Conservation (phyloP, 2,329 filamentous ascomycete genomes). For the Metarhizium sp. region DNA sequence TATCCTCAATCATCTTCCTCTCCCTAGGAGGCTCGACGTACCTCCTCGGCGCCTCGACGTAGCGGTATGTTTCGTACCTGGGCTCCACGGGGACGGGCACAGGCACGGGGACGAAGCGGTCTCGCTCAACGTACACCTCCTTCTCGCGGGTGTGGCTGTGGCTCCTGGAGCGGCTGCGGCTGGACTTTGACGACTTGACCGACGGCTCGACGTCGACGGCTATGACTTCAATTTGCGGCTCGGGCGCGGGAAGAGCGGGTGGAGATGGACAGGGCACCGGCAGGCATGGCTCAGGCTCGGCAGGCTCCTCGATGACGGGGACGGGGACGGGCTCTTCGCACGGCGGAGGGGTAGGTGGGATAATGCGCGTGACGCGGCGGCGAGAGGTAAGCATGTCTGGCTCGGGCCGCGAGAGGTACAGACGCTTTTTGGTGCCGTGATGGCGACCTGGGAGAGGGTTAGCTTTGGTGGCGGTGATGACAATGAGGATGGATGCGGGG, state of each 20-base stretch:
- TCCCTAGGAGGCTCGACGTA: conserved; percentile 17
- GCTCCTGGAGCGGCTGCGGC: conserved; percentile 19
- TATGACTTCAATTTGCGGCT: conserved; percentile 28
- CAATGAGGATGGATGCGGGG: background rate
- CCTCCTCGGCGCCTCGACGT: conserved; percentile 39
- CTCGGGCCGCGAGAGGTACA: conserved; percentile 32
- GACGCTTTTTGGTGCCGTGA: conserved; percentile 28
- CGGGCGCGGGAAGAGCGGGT: conserved; percentile 8
- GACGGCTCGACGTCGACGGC: conserved; percentile 26
- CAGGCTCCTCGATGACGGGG: conserved; percentile 5
- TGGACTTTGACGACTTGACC: conserved; percentile 13
- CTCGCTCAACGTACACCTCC: conserved; percentile 44
- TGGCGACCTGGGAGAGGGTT: background rate
- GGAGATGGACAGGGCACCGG: background rate
- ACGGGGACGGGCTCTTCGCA: conserved; percentile 9
- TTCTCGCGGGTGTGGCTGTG: conserved; percentile 22
- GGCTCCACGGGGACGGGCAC: conserved; percentile 28
- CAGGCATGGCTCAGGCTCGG: background rate
- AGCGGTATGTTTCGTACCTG: conserved; percentile 40
- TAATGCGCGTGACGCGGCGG: conserved; percentile 27
- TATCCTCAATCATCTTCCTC: conserved; percentile 22
- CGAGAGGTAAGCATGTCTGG: conserved; percentile 27
- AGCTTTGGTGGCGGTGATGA: background rate
- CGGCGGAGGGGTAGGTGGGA: conserved; percentile 25
- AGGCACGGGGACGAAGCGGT: conserved; percentile 34